Evolutionary conservation across 1,139 yeast genomes (phyloP), one percentile per base, ranked within the genome.

Genomic region (Geotrichum siamense): DNA sequence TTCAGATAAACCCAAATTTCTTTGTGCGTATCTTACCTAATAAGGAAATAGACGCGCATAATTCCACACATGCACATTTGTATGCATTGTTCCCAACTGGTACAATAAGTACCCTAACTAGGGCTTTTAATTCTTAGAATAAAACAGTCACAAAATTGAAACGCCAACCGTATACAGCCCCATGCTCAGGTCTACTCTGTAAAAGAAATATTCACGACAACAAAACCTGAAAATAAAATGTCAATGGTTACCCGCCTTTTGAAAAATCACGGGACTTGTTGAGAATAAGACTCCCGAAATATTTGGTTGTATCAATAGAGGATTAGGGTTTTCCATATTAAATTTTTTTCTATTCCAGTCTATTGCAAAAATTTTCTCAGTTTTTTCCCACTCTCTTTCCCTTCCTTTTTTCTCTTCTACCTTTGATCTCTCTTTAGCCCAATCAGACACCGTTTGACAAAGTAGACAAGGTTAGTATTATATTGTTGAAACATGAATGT

Each of bases 381-480:
- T 39, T 39, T 41, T 41, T 41, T 41, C 20, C 16, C 31, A 2
- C 27, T 6, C 12, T 34, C 34, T 41, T 36, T 41, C 30, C 13
- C 13, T 13, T 23, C 27, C 37, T 41, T 25, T 38, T 20, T 22
- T 30, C n/a, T 30, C 19, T 35, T 35, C 22, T 29, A 27, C 23
- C 41, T 28, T 38, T 43, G 33, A 26, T 28, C 21, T 19, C 19
- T 27, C 34, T 29, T 38, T 20, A 20, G 31, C 40, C 32, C 40
- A 28, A 20, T 27, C 40, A 40, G 45, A 43, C 42, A 38, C 31
- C 44, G 45, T 38, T 43, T 40, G 45, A 43, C 42, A 38, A 38
- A 43, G 42, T 38, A 43, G 45, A 43, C 45, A 43, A 43, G 45
- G 45, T 43, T 33, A 43, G 45, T 43, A 43, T 31, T 10, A n/a